phyloP scores from a whole-genome alignment of 2,329 filamentous ascomycete genomes.

The Xylaria sp. region DNA sequence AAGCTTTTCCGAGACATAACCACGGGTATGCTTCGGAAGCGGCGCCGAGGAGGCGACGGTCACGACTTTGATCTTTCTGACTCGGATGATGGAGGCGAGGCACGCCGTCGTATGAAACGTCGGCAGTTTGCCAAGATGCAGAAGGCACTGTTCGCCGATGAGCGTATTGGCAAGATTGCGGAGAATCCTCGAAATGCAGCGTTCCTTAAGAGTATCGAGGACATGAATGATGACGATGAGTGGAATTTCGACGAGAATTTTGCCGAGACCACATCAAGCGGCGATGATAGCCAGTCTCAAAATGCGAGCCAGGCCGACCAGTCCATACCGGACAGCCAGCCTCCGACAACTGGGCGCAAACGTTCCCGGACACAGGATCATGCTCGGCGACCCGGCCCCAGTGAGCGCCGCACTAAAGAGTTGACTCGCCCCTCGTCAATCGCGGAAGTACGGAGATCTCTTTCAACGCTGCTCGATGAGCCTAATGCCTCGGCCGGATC shows the following conservation, averaged over 20 bases:
- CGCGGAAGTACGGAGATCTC: slow-evolving; percentile 82
- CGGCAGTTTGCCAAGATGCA: slow-evolving; percentile 92
- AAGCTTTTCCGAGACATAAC: slow-evolving; percentile 95
- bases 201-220: slow-evolving; percentile 90
- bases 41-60: slow-evolving; percentile 65
- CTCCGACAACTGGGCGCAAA: slow-evolving; percentile 54
- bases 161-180: slow-evolving; percentile 89
- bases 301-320: slow-evolving; percentile 48
- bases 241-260: slow-evolving; percentile 76
- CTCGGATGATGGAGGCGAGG: slow-evolving; percentile 86
- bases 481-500: slow-evolving; percentile 61
- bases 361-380: slow-evolving; percentile 47
- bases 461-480: slow-evolving; percentile 85
- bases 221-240: slow-evolving; percentile 79
- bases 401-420: slow-evolving; percentile 70
- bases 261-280: slow-evolving; percentile 54
- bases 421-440: slow-evolving; percentile 78
- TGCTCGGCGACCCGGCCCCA: slow-evolving; percentile 64
- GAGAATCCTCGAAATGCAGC: slow-evolving; percentile 89
- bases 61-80: slow-evolving; percentile 88
- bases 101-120: slow-evolving; percentile 81
- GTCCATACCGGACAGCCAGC: slow-evolving; percentile 64
- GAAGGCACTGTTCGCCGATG: slow-evolving; percentile 86
- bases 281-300: slow-evolving; percentile 55
- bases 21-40: slow-evolving; percentile 86